Conservation (phyloP, 371 early-diverging fungal species). For the Syncephalastrum racemosum region DNA sequence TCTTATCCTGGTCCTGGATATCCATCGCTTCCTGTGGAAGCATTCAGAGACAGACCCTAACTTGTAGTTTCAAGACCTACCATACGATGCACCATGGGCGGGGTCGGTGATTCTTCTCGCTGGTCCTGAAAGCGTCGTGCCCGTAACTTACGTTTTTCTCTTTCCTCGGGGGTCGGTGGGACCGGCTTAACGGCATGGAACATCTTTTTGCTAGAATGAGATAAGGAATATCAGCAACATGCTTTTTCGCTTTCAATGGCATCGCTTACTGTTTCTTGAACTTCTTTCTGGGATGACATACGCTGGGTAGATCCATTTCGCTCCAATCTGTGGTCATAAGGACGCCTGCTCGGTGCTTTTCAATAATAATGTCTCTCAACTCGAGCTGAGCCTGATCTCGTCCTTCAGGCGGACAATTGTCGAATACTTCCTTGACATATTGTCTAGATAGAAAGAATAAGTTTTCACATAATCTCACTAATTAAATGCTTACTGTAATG, state of each 20-base stretch:
- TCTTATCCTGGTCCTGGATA: conserved; percentile 75
- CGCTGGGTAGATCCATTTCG: conserved; percentile 59
- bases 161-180: not conserved
- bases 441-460: conserved; percentile 29
- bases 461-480: not conserved
- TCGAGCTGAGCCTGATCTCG: conserved; percentile 55
- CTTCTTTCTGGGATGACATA: conserved; percentile 26
- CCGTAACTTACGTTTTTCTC: not conserved
- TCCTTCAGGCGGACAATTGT: conserved; percentile 45
- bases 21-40: not conserved
- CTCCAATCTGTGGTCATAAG: conserved; percentile 68
- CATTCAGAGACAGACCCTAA: too few species aligned
- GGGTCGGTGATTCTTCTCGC: too few species aligned
- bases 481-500: conserved; percentile 32
- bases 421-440: conserved; percentile 65
- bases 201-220: too few species aligned
- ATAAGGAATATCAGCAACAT: too few species aligned
- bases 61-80: too few species aligned
- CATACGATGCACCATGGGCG: too few species aligned
- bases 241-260: not conserved
- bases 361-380: conserved; percentile 56
- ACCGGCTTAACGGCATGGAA: too few species aligned
- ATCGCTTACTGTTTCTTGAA: not conserved
- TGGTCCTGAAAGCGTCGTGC: too few species aligned
- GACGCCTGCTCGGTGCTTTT: conserved; percentile 48